Base-by-base conservation (phyloP, 1,284 basidiomycete species). In the Puccinia hordei region DNA sequence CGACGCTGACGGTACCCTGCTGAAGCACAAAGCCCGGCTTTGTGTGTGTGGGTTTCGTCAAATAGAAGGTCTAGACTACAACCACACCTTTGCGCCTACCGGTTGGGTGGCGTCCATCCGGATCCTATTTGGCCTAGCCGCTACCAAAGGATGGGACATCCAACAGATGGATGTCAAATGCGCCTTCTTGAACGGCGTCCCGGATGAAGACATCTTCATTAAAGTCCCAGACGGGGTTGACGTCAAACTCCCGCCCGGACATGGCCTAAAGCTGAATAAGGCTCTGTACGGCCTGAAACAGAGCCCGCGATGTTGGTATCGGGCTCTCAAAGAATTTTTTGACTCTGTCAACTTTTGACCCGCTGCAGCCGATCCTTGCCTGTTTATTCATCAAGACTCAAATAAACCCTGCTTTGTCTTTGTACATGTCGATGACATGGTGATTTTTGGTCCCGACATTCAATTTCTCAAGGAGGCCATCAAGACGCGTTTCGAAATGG, bases 81-180 rank as follows among this genome's bases (percentile, higher is more conserved):
- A 73, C 22, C 27, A 73, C n/a, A 73, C 51, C 17, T 73, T 55
- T 10, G 49, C 72, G 3, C 72, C 72, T 5, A 73, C 72, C 13
- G 72, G 72, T 3, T 5, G 55, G 30, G 13, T 59, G 30, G 8
- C 19, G 35, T 17, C 72, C 6, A 49, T 73, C 15, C 27, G 51
- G 10, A 49, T 73, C 2, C 72, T 73, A 3, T 33, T 73, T 33
- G 51, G 51, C 10, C 35, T 53, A 2, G 44, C 27, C 5, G 72
- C 72, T 1, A 17, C 55, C 19, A 27, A 33, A 27, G 51, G 41
- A 5, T 44, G 24, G 44, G 46, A 53, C 22, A 17, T 73, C 22
- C 72, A 73, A 30, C 72, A 73, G 35, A 73, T 73, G 72, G 72
- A 73, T 35, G 72, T 41, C 22, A 59, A 38, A 13, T 49, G 41